These are phyloP conservation scores for Metroxylon sagu DNA, from an alignment of 176 grass and related monocot species.

Conservation along the genomic window DNA sequence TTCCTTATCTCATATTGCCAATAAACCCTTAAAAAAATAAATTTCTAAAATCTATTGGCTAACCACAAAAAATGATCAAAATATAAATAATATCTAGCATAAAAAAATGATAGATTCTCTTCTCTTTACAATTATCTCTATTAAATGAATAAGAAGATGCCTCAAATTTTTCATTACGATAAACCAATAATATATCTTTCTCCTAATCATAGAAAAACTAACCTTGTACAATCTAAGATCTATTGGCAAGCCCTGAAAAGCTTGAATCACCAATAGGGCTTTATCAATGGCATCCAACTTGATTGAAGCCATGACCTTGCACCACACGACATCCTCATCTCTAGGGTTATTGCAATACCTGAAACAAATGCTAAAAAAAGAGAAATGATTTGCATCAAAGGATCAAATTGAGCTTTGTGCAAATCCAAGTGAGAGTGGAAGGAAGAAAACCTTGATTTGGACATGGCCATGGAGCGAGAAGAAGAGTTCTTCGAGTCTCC, in stretches of 20 bases:
- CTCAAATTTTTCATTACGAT: no score
- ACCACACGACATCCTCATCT: constrained; percentile 80
- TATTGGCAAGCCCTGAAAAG: constrained; percentile 50
- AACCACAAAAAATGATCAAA: no score
- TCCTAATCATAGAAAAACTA: neutral
- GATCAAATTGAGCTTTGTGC: neutral
- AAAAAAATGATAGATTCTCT: no score
- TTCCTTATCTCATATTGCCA: no score
- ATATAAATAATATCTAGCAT: no score
- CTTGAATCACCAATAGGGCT: constrained; percentile 58
- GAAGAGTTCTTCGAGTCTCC: constrained; percentile 60
- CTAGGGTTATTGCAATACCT: constrained; percentile 63
- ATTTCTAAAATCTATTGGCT: no score
- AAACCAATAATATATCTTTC: no score
- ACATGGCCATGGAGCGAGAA: constrained; percentile 52
- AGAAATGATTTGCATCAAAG: neutral
- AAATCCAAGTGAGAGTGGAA: constrained; percentile 1
- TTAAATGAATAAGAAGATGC: no score
- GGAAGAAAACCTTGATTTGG: constrained; percentile 56
- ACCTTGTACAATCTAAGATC: constrained; percentile 83
- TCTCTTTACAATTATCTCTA: no score
- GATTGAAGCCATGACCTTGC: constrained; percentile 86
- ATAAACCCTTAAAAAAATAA: no score
- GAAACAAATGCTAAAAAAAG: neutral
- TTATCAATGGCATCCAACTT: constrained; percentile 64